These are phyloP conservation scores for Theileria equi DNA, from an alignment of 169 alveolate genomes.

Conservation along the genomic window DNA sequence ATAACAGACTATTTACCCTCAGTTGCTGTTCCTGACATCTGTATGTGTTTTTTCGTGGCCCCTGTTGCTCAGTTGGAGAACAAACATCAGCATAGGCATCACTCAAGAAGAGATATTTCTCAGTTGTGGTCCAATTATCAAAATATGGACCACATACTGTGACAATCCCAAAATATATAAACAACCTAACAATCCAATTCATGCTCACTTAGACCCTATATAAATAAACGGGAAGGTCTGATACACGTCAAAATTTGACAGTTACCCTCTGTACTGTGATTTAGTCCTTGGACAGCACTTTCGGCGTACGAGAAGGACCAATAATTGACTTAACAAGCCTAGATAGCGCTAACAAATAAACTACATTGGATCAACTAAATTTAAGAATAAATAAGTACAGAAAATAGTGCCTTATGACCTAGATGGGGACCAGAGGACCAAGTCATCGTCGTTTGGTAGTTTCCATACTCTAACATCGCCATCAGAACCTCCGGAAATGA, in stretches of 20 bases:
- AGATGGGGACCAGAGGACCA: conserved; percentile 23
- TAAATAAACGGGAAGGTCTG: background rate
- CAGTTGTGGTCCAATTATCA: conserved; percentile 61
- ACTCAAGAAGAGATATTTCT: conserved; percentile 30
- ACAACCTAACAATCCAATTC: conserved; percentile 14
- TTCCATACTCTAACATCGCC: conserved; percentile 55
- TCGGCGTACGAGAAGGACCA: too few species aligned
- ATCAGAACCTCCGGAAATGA: conserved; percentile 61
- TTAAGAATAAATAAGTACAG: background rate
- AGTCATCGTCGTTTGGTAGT: conserved; percentile 39
- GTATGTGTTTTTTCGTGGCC: conserved; percentile 24
- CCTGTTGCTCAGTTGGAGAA: background rate
- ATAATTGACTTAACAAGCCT: background rate
- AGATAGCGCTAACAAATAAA: background rate
- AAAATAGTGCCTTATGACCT: background rate
- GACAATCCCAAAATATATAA: conserved; percentile 17
- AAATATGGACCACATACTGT: conserved; percentile 57
- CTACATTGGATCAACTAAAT: conserved; percentile 4
- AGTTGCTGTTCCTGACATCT: conserved; percentile 45
- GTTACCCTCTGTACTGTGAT: background rate
- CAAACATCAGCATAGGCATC: conserved; percentile 36
- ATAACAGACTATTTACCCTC: conserved; percentile 18
- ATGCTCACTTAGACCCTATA: conserved; percentile 3
- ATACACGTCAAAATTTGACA: background rate
- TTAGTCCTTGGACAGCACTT: background rate